These are phyloP conservation scores for Solanum medicagineum DNA, from an alignment of 257 asterid genomes.

Conservation along the genomic window DNA sequence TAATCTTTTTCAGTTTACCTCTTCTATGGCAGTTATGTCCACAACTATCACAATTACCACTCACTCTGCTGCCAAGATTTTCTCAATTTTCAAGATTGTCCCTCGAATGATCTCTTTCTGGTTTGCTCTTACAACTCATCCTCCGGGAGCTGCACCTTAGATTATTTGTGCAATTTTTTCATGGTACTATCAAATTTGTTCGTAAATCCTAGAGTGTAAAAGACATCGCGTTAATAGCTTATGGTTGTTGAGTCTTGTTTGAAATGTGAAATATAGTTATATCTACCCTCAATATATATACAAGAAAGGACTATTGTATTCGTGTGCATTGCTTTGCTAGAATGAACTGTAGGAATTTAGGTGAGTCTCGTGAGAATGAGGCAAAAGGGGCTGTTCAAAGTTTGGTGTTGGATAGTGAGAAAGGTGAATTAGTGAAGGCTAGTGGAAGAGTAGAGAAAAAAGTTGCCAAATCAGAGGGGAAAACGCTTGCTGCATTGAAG, in stretches of 20 bases:
- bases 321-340: slow-evolving; percentile 5
- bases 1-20: not conserved
- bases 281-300: not conserved
- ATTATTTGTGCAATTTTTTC: not conserved
- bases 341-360: slow-evolving; percentile 7
- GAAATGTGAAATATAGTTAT: not conserved
- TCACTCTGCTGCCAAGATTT: slow-evolving; percentile 16
- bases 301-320: not conserved
- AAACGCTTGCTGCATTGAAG: slow-evolving; percentile 57
- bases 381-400: slow-evolving; percentile 20
- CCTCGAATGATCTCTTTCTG: slow-evolving; percentile 60
- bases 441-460: slow-evolving; percentile 30
- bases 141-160: slow-evolving; percentile 91
- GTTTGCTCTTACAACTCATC: slow-evolving; percentile 85
- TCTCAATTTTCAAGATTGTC: slow-evolving; percentile 14
- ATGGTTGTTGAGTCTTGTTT: not conserved
- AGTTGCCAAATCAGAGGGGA: slow-evolving; percentile 30
- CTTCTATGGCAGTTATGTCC: slow-evolving; percentile 23
- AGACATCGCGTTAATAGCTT: not conserved
- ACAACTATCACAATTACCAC: slow-evolving; percentile 7
- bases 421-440: slow-evolving; percentile 39
- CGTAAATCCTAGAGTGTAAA: not conserved
- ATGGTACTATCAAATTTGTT: not conserved
- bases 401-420: slow-evolving; percentile 44
- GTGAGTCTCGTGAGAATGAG: slow-evolving; percentile 12